A percentile compares a stretch with the other conserved stretches of the same genome.
phyloP scores from a whole-genome alignment of 1,284 basidiomycete species.

The Coniophora puteana region DNA sequence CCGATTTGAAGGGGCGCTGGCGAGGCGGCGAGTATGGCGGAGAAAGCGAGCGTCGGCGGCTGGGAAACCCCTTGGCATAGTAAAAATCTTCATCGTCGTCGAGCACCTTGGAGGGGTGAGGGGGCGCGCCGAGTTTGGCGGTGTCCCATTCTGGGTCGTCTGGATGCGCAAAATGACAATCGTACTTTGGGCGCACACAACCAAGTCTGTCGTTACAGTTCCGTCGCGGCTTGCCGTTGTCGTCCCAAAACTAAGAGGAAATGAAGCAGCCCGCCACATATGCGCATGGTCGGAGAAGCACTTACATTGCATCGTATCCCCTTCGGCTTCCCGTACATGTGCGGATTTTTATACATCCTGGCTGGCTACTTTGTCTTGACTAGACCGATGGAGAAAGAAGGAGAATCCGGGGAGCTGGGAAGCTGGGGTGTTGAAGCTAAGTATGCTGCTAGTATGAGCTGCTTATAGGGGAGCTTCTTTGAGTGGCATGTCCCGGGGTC shows the following conservation, averaged over 20 bases:
- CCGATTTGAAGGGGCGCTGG: no score
- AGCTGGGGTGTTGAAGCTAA: not conserved
- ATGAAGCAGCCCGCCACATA: no score
- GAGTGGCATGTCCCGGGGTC: no score
- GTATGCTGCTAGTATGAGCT: not conserved
- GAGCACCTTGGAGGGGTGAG: slow-evolving; percentile 14
- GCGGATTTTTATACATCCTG: not conserved
- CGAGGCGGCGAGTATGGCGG: no score
- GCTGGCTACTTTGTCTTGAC: no score
- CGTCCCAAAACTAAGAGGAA: slow-evolving; percentile 21
- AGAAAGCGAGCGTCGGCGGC: no score
- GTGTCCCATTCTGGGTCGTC: slow-evolving; percentile 22
- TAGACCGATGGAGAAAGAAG: not conserved
- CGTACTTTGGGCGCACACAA: slow-evolving; percentile 16
- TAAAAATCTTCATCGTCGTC: slow-evolving; percentile 22
- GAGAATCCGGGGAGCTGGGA: not conserved
- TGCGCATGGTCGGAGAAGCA: slow-evolving; percentile 10
- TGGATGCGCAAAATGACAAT: slow-evolving; percentile 24
- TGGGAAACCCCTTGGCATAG: no score
- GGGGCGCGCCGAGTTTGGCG: slow-evolving; percentile 21
- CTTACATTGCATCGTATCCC: slow-evolving; percentile 28
- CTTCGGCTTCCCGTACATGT: slow-evolving; percentile 12
- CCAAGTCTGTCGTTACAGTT: slow-evolving; percentile 19
- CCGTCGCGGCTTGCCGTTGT: slow-evolving; percentile 21
- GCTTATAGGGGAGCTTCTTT: not conserved